phyloP scores from a whole-genome alignment of 2,329 filamentous ascomycete genomes.

The Xylaria sp. region DNA sequence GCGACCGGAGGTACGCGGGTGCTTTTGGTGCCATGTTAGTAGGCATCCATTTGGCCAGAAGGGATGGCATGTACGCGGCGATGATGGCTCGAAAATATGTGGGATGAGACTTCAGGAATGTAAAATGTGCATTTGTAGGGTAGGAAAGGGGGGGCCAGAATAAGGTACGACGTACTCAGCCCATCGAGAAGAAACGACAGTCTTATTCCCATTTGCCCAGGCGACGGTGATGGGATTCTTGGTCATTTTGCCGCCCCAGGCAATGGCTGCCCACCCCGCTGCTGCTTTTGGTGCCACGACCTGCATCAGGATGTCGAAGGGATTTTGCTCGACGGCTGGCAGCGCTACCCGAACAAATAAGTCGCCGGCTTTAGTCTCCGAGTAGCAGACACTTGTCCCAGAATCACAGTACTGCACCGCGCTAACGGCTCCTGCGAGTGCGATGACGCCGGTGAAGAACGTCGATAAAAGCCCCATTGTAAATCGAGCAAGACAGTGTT shows the following conservation, averaged over 20 bases:
- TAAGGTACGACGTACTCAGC: conserved; percentile 27
- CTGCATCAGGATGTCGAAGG: conserved; percentile 39
- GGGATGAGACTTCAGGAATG: not conserved
- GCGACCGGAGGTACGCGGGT: conserved; percentile 40
- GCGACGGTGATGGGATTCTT: conserved; percentile 36
- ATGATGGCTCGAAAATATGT: not conserved
- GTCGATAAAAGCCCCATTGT: not conserved
- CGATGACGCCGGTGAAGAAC: not conserved
- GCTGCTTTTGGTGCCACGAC: conserved; percentile 34
- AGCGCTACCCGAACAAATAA: conserved; percentile 34
- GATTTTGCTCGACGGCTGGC: conserved; percentile 32
- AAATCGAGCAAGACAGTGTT: not conserved
- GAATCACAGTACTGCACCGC: conserved; percentile 33
- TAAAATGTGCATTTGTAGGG: no score
- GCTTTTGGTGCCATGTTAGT: conserved; percentile 18
- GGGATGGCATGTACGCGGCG: no score
- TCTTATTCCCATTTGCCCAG: conserved; percentile 35
- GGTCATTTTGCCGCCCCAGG: conserved; percentile 39
- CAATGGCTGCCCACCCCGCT: conserved; percentile 36
- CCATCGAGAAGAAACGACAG: conserved; percentile 31
- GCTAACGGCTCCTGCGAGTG: not conserved
- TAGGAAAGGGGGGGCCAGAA: no score
- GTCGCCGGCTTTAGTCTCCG: conserved; percentile 29
- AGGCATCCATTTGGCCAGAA: not conserved
- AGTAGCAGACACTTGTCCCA: conserved; percentile 34